Evolutionary conservation across 73 alveolate genomes (phyloP), one percentile per base, ranked within the genome.

Genomic region (Diophrys appendiculata): DNA sequence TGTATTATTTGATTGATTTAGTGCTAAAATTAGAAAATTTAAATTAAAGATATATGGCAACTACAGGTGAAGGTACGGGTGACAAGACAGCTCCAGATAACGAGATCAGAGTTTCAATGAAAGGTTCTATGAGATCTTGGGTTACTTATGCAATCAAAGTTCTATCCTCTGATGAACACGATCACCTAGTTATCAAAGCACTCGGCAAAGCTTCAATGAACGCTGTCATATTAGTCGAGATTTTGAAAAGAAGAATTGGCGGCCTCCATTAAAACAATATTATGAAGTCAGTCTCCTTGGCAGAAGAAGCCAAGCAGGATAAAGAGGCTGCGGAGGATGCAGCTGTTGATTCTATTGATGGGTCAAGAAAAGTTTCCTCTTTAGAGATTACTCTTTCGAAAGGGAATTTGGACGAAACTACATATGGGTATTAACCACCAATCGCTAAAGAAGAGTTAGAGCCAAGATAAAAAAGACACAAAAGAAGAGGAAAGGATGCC

Each of bases 201-300:
- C 77, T 88, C 24, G 93, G 93, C 29, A 80, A 78, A 34, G 93
- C 93, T 56, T 77, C 72, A 72, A 84, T 71, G 69, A 86, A 86
- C 34, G 93, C 89, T 0, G 82, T 86, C 52, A 84, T 82, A 29
- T 75, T 86, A 34, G 80, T 73, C 8, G 93, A 86, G 52, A 60
- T 79, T 74, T 72, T 86, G 26, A 86, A 86, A 76, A 68, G 93
- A 55, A 86, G 86, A 72, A 76, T 86, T 68, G 82, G 76, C 52
- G 89, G 82, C 43, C 82, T 86, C 25, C 89, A 86, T 68, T 69
- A 86, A 54, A 24, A 54, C 77, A 86, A 80, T 82, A 72, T 35
- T 2, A 69, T 86, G 67, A 31, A 69, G 53, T 69, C 89, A 43
- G 60, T 43, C 60, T 43, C 18, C n/a, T n/a, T n/a, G n/a, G n/a